These are phyloP conservation scores for Bolboschoenus planiculmis DNA, from an alignment of 176 grass and related monocot species.

Conservation along the genomic window DNA sequence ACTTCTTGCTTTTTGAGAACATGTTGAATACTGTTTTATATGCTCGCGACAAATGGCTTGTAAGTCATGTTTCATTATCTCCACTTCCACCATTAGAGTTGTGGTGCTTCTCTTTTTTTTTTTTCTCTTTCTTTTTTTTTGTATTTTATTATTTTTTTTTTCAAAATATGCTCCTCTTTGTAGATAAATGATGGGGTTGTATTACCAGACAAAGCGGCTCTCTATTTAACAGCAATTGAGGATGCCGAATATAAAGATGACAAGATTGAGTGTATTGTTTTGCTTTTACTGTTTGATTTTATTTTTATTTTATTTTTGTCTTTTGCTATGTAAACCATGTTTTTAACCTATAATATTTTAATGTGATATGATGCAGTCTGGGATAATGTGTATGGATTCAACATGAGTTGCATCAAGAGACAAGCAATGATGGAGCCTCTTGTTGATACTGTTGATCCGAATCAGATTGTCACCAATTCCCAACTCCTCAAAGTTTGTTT, in stretches of 20 bases:
- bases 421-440: constrained; percentile 92
- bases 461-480: constrained; percentile 91
- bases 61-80: constrained; percentile 35
- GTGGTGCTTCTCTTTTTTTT: not conserved
- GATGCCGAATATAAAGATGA: constrained; percentile 95
- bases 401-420: constrained; percentile 99
- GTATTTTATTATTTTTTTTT: constrained; percentile 21
- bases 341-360: not conserved
- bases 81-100: not conserved
- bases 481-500: constrained; percentile 63
- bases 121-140: not conserved
- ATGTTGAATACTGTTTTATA: constrained; percentile 97
- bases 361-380: constrained; percentile 51
- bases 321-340: not conserved
- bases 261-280: constrained; percentile 82
- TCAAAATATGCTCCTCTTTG: constrained; percentile 13
- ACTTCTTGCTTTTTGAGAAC: constrained; percentile 97
- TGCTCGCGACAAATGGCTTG: constrained; percentile 99
- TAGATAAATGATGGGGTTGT: constrained; percentile 63
- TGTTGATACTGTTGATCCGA: constrained; percentile 77
- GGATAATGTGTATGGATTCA: constrained; percentile 91
- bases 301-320: not conserved
- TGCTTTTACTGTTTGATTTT: not conserved
- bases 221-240: constrained; percentile 90
- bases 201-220: constrained; percentile 78